These are phyloP conservation scores for Cichorium intybus DNA, from an alignment of 140 eudicot genomes.

Conservation along the genomic window DNA sequence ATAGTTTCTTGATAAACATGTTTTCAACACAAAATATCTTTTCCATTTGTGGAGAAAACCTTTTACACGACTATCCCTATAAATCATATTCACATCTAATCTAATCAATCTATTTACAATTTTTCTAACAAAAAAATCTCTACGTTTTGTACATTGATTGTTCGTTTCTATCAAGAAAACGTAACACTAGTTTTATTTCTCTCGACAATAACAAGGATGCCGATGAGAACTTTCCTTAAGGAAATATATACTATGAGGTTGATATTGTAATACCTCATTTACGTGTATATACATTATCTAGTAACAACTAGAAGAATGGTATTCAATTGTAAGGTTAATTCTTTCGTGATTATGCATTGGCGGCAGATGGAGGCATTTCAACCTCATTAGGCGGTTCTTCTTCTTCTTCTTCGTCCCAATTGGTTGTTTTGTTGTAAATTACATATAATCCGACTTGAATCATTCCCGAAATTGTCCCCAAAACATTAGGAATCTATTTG, in stretches of 20 bases:
- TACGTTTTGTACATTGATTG: background rate
- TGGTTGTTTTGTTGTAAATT: conserved; percentile 44
- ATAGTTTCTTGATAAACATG: background rate
- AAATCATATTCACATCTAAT: background rate
- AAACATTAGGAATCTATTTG: conserved; percentile 58
- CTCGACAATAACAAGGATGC: background rate
- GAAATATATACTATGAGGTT: background rate
- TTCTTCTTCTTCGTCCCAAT: conserved; percentile 56
- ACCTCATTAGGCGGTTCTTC: conserved; percentile 27
- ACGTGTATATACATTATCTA: background rate
- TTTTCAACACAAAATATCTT: background rate
- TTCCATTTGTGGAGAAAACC: background rate
- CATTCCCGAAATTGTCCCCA: conserved; percentile 65
- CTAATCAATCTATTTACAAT: background rate
- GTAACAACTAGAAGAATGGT: conserved; percentile 6
- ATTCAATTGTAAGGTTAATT: background rate
- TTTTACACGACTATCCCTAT: background rate
- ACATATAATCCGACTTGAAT: conserved; percentile 58
- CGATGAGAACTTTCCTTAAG: conserved; percentile 1
- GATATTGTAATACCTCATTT: conserved; percentile 2
- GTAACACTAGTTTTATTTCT: background rate
- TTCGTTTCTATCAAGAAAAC: background rate
- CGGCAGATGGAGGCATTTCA: conserved; percentile 26
- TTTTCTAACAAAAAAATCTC: background rate
- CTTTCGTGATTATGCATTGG: conserved; percentile 18